Percentiles rank a stretch among this genome's conserved stretches.
Evolutionary conservation across 805 yeast genomes (phyloP).

Genomic region (Barnettozyma californica): DNA sequence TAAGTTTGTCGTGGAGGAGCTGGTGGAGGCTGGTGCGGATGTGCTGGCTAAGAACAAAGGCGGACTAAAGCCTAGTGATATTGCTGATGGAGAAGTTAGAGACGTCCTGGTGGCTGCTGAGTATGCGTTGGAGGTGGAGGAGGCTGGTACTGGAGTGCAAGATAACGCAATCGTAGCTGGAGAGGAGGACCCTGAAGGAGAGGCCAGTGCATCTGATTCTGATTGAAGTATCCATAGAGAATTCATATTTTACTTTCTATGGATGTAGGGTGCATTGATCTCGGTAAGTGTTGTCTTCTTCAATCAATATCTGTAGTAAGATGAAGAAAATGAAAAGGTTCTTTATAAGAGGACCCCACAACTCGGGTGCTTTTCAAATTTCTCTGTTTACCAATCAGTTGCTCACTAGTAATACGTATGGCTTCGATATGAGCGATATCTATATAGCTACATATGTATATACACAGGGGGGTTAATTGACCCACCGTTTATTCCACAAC

Average conservation of each 20-base stretch:
- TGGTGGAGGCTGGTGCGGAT: conserved; percentile 90
- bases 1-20: conserved; percentile 64
- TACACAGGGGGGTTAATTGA: no score
- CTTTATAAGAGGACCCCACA: no score
- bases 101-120: conserved; percentile 79
- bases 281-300: neutral
- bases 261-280: neutral
- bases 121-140: conserved; percentile 46
- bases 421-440: no score
- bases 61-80: conserved; percentile 71
- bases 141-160: neutral
- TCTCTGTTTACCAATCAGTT: no score
- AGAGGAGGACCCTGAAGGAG: conserved; percentile 29
- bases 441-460: no score
- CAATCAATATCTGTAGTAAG: no score
- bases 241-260: neutral
- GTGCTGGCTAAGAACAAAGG: conserved; percentile 54
- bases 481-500: no score
- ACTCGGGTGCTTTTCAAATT: no score
- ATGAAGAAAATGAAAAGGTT: no score
- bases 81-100: conserved; percentile 49
- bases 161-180: conserved; percentile 16
- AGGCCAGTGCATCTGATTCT: conserved; percentile 20
- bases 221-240: conserved; percentile 6
- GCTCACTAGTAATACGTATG: no score